Evolutionary conservation across 495 filamentous ascomycete species (phyloP), one percentile per base, ranked within the genome.

Genomic region (Penicillium parvum): DNA sequence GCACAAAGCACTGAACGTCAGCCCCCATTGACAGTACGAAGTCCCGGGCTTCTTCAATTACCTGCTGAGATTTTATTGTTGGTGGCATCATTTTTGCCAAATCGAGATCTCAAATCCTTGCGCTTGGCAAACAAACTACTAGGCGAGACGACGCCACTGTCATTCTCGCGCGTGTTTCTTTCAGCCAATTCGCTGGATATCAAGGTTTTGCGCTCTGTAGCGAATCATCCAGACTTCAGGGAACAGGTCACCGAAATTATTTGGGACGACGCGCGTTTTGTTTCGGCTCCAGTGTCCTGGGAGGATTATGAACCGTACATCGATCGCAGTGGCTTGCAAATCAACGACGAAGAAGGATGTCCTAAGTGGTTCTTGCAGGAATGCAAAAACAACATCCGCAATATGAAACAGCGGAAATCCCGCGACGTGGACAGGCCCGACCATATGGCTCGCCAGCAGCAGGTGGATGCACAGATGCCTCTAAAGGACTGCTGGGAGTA

Each of bases 201-300:
- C 28, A 35, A 43, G 19, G 55, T 65, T 17, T 62, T 55, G 20
- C 48, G 48, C 28, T 42, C 56, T 20, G 51, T 62, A 25, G 61
- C 58, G n/a, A 34, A 56, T 22, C 52, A 61, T 26, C 45, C 51
- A 23, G 37, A 18, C 6, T 53, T 57, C 32, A 43, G 49, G 11
- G 32, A 47, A 12, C 8, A 38, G 20, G 34, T 62, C 7, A 47
- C 46, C 8, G 56, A 65, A 32, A 58, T 62, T 25, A 52, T 64
- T 23, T 62, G 58, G 58, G 61, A 64, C 20, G 61, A 64, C 17
- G 55, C 48, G 26, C 43, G 39, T 5, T 50, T 45, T 39, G 20
- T 29, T 28, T 15, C 14, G 29, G 28, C 27, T n/a, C 37, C 29
- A 47, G 15, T 9, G 32, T 34, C 32, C 29, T 32, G 29, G 29